Evolutionary conservation across 768 basidiomycete species (phyloP), one percentile per base, ranked within the genome.

Genomic region (Tylopilus sp.): DNA sequence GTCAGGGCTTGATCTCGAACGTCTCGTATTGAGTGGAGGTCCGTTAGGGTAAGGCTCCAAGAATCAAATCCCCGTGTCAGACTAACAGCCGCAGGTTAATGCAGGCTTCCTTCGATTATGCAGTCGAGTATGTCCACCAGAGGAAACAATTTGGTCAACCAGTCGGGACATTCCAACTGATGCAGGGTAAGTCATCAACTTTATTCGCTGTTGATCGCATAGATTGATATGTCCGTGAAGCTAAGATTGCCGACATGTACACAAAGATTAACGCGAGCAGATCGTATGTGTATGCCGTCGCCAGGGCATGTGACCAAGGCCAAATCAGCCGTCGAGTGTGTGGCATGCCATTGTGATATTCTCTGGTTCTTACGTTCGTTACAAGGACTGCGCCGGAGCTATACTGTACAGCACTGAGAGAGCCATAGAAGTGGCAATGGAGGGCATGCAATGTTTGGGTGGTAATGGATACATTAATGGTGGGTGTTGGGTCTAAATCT

Each of bases 381-480:
- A 41, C 11, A 65, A 94, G 92, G 95, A 98, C 65, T 98, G 95
- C 61, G 95, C 95, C 10, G 94, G 93, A 17, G 92, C 91, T 2
- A 97, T 98, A 54, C 66, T 98, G 41, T 96, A 95, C 71, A 90
- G 92, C 19, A 93, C 93, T 0, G 95, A 98, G 63, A 87, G 84
- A 62, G 89, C 92, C 24, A 85, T 96, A 22, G 92, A 97, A 68
- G 91, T 97, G 13, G 85, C 93, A 4, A 72, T 91, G 62, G 93
- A 95, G 64, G 90, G 83, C 10, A 92, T 93, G 87, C 94, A 96
- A 63, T 94, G 91, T 64, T 76, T 96, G 38, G 93, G 94, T 45
- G 94, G 95, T 8, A 97, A 97, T 65, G 95, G 94, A 13, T 98
- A 96, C 68, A 94, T 94, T 69, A 96, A 96, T 58, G 92, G 92